Conservation (phyloP, 768 basidiomycete species). For the Melanogaster broomeanus region DNA sequence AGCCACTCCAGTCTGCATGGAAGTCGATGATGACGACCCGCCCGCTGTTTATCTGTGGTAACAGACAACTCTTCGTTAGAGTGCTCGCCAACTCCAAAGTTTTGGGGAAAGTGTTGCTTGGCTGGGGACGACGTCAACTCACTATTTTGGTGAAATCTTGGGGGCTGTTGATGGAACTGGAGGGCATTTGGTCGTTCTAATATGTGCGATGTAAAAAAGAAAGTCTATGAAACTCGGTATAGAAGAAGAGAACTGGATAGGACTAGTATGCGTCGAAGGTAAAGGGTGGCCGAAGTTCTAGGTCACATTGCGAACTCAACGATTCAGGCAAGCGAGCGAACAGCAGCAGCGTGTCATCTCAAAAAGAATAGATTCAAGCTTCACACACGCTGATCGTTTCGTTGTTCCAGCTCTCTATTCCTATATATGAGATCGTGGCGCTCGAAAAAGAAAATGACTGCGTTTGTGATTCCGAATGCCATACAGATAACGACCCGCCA, state of each 20-base stretch:
- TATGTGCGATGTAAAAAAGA: background rate
- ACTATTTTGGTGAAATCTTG: constrained; percentile 22
- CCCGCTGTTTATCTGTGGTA: constrained; percentile 28
- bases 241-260: background rate
- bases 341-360: background rate
- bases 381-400: constrained; percentile 8
- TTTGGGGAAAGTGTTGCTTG: background rate
- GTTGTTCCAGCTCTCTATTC: constrained; percentile 69
- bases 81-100: background rate
- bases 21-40: constrained; percentile 26
- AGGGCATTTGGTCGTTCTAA: constrained; percentile 11
- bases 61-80: background rate
- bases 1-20: constrained; percentile 14
- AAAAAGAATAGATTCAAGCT: background rate
- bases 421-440: constrained; percentile 81
- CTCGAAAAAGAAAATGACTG: constrained; percentile 98
- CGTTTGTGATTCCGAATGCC: constrained; percentile 96
- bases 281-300: background rate
- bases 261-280: background rate
- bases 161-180: constrained; percentile 15
- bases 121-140: background rate
- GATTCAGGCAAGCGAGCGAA: background rate
- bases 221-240: background rate
- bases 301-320: constrained; percentile 20
- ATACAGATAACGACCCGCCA: constrained; percentile 85